A percentile compares a stretch with the other conserved stretches of the same genome.
Conservation (phyloP, 169 alveolate genomes). For the Cryptosporidium ubiquitum region DNA sequence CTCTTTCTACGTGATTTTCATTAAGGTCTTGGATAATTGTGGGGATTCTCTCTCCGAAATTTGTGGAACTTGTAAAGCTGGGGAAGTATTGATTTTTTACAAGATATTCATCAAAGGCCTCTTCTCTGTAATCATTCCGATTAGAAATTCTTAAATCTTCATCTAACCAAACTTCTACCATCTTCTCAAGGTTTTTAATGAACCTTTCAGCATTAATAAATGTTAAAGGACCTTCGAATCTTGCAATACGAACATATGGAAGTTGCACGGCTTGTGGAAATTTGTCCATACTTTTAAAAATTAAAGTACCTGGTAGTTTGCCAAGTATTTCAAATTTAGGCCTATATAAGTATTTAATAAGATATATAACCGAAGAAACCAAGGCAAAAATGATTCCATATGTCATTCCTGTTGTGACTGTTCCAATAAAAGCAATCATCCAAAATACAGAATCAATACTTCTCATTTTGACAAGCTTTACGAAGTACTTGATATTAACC, state of each 20-base stretch:
- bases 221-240: conserved; percentile 67
- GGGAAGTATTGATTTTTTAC: conserved; percentile 1
- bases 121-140: background rate
- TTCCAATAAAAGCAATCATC: conserved; percentile 62
- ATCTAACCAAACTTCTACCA: conserved; percentile 43
- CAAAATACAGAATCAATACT: conserved; percentile 54
- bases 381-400: conserved; percentile 52
- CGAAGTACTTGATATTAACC: conserved; percentile 10
- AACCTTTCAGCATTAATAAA: conserved; percentile 43
- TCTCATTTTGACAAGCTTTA: conserved; percentile 27
- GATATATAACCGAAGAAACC: conserved; percentile 20
- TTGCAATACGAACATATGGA: conserved; percentile 44
- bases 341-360: conserved; percentile 39
- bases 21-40: conserved; percentile 50
- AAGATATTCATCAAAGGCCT: background rate
- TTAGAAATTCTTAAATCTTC: conserved; percentile 5
- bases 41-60: conserved; percentile 59
- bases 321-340: conserved; percentile 48
- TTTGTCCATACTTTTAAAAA: conserved; percentile 52
- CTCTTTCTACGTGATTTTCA: conserved; percentile 46
- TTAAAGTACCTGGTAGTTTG: conserved; percentile 58
- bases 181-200: background rate
- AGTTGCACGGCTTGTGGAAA: conserved; percentile 64
- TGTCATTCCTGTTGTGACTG: conserved; percentile 41
- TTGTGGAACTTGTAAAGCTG: conserved; percentile 15